Evolutionary conservation across 805 yeast species (phyloP).

Genomic region (Metschnikowia kofuensis): DNA sequence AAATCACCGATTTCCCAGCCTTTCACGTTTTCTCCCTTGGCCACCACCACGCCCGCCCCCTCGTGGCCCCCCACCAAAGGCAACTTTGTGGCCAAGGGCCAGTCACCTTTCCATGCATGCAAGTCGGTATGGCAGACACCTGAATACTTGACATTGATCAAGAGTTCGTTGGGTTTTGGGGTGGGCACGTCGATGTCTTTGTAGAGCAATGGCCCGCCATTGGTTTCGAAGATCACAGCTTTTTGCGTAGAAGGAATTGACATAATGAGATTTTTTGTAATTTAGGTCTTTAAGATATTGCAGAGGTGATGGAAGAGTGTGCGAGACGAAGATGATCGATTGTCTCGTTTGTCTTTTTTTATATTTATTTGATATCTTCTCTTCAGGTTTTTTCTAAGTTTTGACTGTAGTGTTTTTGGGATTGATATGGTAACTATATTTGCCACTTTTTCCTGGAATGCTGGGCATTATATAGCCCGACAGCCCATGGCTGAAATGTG

Average conservation of each 20-base stretch:
- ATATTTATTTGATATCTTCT: too few relatives aligned
- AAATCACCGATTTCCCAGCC: constrained; percentile 76
- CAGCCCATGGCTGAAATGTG: not conserved
- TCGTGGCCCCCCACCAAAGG: constrained; percentile 89
- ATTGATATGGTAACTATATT: too few relatives aligned
- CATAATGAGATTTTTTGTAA: constrained; percentile 2
- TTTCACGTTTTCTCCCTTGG: constrained; percentile 63
- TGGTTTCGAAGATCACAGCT: constrained; percentile 65
- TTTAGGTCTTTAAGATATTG: too few relatives aligned
- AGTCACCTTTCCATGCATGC: constrained; percentile 93
- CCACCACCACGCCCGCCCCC: constrained; percentile 86
- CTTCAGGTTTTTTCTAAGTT: too few relatives aligned
- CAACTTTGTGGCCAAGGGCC: constrained; percentile 74
- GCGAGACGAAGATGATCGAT: too few relatives aligned
- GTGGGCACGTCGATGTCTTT: constrained; percentile 73
- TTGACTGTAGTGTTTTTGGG: too few relatives aligned
- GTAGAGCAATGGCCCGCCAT: constrained; percentile 62
- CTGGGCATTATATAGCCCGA: not conserved
- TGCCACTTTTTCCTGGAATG: too few relatives aligned
- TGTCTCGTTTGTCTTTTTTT: too few relatives aligned
- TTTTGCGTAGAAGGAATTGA: constrained; percentile 64
- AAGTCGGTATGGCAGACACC: constrained; percentile 95
- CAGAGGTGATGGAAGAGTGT: too few relatives aligned
- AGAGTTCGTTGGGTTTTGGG: constrained; percentile 74
- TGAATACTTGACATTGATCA: constrained; percentile 78